These are phyloP conservation scores for Nakazawaea populi DNA, from an alignment of 805 yeast species.

Conservation along the genomic window DNA sequence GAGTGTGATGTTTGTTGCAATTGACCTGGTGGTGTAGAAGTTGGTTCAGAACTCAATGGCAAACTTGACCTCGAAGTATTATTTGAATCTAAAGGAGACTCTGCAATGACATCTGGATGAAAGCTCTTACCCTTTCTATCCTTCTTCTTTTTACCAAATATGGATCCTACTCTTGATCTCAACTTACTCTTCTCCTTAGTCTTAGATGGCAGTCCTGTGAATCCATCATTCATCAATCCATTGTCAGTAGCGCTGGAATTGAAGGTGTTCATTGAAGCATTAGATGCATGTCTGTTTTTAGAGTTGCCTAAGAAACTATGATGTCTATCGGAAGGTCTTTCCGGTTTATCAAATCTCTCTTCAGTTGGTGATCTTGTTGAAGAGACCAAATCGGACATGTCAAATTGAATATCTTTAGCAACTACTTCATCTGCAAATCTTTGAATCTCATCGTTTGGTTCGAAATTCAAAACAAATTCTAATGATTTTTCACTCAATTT, in stretches of 20 bases:
- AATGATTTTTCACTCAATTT: constrained; percentile 56
- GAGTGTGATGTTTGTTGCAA: too few species aligned
- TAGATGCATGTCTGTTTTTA: constrained; percentile 1
- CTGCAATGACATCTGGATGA: constrained; percentile 20
- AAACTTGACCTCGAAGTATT: constrained; percentile 12
- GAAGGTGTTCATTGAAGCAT: constrained; percentile 5
- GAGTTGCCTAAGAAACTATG: constrained; percentile 3
- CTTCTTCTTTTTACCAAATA: constrained; percentile 59
- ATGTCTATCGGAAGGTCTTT: constrained; percentile 10
- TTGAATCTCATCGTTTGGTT: constrained; percentile 53
- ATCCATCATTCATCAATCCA: constrained; percentile 6
- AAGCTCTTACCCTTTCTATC: constrained; percentile 21
- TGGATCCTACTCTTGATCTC: constrained; percentile 70
- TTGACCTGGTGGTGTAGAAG: background rate
- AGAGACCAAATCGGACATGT: constrained; percentile 1
- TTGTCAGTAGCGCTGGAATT: constrained; percentile 2
- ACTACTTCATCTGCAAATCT: constrained; percentile 41
- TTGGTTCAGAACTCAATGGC: constrained; percentile 14
- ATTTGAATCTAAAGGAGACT: constrained; percentile 25
- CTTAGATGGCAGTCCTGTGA: constrained; percentile 19
- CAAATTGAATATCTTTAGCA: constrained; percentile 13
- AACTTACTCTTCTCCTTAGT: constrained; percentile 32
- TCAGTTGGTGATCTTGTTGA: background rate
- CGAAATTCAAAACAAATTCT: constrained; percentile 58
- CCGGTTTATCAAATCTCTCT: background rate